Conservation (phyloP, 495 filamentous ascomycete species). For the Aspergillus coremiiformis region DNA sequence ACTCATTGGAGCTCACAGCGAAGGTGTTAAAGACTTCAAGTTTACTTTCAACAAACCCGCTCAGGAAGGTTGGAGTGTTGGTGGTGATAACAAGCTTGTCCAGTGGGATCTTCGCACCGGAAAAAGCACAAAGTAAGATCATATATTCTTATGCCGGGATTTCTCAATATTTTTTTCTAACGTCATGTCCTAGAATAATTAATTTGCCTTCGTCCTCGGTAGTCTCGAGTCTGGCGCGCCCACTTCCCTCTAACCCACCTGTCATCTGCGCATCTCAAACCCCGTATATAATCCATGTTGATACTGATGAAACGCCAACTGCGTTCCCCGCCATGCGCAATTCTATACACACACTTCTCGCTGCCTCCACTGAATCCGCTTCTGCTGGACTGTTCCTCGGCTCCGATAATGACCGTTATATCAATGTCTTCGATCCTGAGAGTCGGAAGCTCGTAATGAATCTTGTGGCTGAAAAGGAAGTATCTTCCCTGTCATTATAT, state of each 20-base stretch:
- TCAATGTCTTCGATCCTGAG: constrained; percentile 46
- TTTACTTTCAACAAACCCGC: constrained; percentile 39
- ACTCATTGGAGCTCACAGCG: constrained; percentile 46
- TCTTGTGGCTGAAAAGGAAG: constrained; percentile 47
- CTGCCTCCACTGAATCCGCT: constrained; percentile 30
- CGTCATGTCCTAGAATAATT: constrained; percentile 32
- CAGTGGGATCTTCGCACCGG: constrained; percentile 51
- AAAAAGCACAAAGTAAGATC: constrained; percentile 39
- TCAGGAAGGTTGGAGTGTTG: constrained; percentile 52
- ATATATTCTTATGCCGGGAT: not conserved
- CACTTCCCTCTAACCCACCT: constrained; percentile 34
- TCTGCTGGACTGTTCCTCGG: constrained; percentile 34
- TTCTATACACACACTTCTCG: constrained; percentile 43
- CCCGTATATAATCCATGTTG: constrained; percentile 44
- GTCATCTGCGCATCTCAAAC: constrained; percentile 52
- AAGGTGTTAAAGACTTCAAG: constrained; percentile 50
- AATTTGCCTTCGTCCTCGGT: constrained; percentile 39
- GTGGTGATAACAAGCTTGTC: constrained; percentile 51
- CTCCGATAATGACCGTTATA: constrained; percentile 48
- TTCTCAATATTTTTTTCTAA: not conserved
- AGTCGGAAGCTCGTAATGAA: constrained; percentile 41
- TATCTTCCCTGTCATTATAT: constrained; percentile 32
- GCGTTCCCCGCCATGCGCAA: constrained; percentile 49
- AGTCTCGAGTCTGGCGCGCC: constrained; percentile 35
- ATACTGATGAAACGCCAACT: constrained; percentile 33